Evolutionary conservation across 2,329 filamentous ascomycete species (phyloP), one percentile per base, ranked within the genome.

Genomic region (Paecilomyces sp.): DNA sequence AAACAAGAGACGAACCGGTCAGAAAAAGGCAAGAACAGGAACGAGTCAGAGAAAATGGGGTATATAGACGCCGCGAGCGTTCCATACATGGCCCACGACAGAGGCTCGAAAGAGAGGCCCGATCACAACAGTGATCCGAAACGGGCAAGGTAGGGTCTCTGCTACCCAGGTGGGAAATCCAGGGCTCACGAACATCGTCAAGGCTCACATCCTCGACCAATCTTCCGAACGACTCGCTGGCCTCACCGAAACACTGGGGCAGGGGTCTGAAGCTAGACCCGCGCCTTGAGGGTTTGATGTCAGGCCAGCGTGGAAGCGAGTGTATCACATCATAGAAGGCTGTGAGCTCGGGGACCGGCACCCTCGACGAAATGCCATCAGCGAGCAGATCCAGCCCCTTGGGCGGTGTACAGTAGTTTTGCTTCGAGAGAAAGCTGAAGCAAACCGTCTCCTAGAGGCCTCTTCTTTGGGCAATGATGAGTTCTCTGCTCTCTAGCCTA

Each of bases 281-380:
- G 60, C 28, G 60, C 54, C 54, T 59, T 56, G 47, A 54, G 33
- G 53, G 58, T 56, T 62, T 62, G 58, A 60, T 56, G 55, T 55
- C 50, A 12, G 54, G 41, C 47, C 50, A 34, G 55, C 47, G 55
- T 60, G 52, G 56, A 51, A 58, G 36, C 31, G 52, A 60, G 28
- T 53, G 58, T 58, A 58, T 62, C 60, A 55, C 58, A 60, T 60
- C 58, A 56, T 59, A 22, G 18, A 50, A 22, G 41, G 47, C 15
- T 51, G 31, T 22, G 51, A 54, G 25, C n/a, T 15, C 25, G 53
- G 51, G 28, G 24, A 13, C 34, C 22, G 22, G 25, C 3, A 22
- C 22, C 13, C 22, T 24, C 15, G 12, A 30, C 13, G 51, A 30
- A 13, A 53, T 25, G 13, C 22, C 8, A 25, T 13, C 28, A 30